Conservation (phyloP, 805 yeast species). For the Ogataea chonburiensis region DNA sequence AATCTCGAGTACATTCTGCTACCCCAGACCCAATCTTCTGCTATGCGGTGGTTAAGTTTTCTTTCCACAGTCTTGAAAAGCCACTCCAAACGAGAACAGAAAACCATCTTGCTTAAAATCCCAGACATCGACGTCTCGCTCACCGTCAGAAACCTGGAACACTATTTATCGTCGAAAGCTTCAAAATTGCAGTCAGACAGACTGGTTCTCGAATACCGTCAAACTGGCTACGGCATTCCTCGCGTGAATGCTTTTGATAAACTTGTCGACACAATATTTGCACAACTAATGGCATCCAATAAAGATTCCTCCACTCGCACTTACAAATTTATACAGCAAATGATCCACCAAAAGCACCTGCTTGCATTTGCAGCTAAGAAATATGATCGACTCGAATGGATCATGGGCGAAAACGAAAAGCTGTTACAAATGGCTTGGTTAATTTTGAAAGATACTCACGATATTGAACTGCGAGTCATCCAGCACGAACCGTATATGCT, state of each 20-base stretch:
- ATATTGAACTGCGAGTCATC: constrained; percentile 59
- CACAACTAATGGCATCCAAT: constrained; percentile 21
- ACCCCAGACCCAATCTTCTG: constrained; percentile 49
- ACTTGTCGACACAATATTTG: constrained; percentile 38
- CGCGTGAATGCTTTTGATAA: constrained; percentile 36
- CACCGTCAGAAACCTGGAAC: constrained; percentile 32
- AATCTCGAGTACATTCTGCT: constrained; percentile 47
- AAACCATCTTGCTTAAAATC: constrained; percentile 35
- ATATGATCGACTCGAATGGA: constrained; percentile 77
- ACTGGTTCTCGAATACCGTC: constrained; percentile 4
- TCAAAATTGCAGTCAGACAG: constrained; percentile 1
- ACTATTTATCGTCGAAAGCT: constrained; percentile 11
- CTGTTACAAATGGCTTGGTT: constrained; percentile 45
- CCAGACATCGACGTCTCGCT: constrained; percentile 48
- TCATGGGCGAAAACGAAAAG: constrained; percentile 44
- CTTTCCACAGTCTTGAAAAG: constrained; percentile 47
- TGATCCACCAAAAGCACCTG: constrained; percentile 27
- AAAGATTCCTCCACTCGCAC: constrained; percentile 9
- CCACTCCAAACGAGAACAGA: constrained; percentile 8
- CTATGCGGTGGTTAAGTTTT: constrained; percentile 65
- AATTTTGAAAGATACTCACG: constrained; percentile 44
- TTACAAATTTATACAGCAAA: constrained; percentile 15
- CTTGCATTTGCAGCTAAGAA: constrained; percentile 53
- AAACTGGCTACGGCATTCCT: constrained; percentile 28
- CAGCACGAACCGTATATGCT: constrained; percentile 39